A percentile compares a stretch with the other conserved stretches of the same genome.
These are phyloP conservation scores for Salicornia ramosissima DNA, from an alignment of 148 eudicot species.

Conservation along the genomic window DNA sequence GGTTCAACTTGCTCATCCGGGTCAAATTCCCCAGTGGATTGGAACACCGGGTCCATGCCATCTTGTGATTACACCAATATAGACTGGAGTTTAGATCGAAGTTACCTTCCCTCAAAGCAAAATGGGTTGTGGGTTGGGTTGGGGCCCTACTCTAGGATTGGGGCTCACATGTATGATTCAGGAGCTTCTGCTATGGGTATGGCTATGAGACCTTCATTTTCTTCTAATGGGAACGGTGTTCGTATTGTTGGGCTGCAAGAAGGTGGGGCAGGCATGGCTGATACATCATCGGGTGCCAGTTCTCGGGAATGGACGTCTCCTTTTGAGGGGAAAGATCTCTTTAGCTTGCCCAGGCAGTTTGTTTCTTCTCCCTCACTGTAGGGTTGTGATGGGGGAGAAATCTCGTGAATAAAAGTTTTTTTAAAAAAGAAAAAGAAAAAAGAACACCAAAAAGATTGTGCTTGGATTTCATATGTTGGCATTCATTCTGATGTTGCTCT, in stretches of 20 bases:
- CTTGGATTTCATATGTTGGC: conserved; percentile 48
- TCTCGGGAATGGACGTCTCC: conserved; percentile 93
- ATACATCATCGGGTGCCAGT: conserved; percentile 41
- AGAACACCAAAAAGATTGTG: conserved; percentile 32
- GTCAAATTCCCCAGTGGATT: conserved; percentile 73
- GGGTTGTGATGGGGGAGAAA: conserved; percentile 32
- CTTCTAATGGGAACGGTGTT: conserved; percentile 46
- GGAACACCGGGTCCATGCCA: conserved; percentile 62
- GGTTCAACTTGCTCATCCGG: conserved; percentile 65
- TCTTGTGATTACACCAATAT: conserved; percentile 72
- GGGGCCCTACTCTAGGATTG: conserved; percentile 35
- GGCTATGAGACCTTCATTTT: conserved; percentile 40
- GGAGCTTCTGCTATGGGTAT: conserved; percentile 35
- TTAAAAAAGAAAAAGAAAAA: conserved; percentile 11
- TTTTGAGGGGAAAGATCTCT: conserved; percentile 86
- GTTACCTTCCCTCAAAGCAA: conserved; percentile 30
- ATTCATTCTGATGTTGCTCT: conserved; percentile 35
- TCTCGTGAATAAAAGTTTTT: conserved; percentile 39
- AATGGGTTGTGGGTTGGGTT: conserved; percentile 45
- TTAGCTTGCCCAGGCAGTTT: conserved; percentile 88
- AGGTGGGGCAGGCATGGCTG: conserved; percentile 35
- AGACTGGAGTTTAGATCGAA: conserved; percentile 79
- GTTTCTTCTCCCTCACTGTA: conserved; percentile 94
- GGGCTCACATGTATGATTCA: conserved; percentile 31
- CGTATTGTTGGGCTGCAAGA: conserved; percentile 51